Evolutionary conservation across 768 basidiomycete genomes (phyloP), one percentile per base, ranked within the genome.

Genomic region (Pleurotus citrinopileatus): DNA sequence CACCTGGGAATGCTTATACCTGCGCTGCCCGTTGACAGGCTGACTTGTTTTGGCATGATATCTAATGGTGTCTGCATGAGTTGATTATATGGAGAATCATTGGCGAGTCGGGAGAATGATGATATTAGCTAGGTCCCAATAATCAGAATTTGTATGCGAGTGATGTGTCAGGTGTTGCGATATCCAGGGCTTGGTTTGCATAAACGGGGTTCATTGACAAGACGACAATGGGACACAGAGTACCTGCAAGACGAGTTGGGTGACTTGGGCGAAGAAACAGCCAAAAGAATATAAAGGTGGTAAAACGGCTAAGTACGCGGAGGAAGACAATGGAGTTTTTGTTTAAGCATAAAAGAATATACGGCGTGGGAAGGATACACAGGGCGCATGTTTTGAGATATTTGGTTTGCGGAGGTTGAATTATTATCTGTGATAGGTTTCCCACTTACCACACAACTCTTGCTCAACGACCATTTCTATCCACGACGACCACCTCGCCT

Each of bases 401-500:
- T 51, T 51, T 51, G 48, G 20, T 25, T 10, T 20, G n/a, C 48
- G 48, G 48, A 51, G 48, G 23, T 51, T 51, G 32, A 51, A 51
- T 51, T 51, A 51, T 51, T 51, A 51, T 51, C 48, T 51, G 22
- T 51, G 29, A 51, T 38, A 51, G 48, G 32, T 51, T 51, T 34
- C 48, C 48, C 38, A 19, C 38, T n/a, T 19, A 40, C 38, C 10
- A n/a, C 19, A 37, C 29, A 45, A 15, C 45, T 7, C 28, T 27
- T 17, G n/a, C 29, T 47, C 45, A 22, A 47, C 45, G 45, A 44
- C 42, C 42, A 28, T 54, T 44, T 27, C 53, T 26, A 46, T 27
- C 27, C 50, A 32, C 20, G 34, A 13, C 54, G 32, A 17, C 53
- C 15, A 23, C 44, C 19, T 32, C 47, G 37, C 28, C 40, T 47